Percentiles rank a stretch among this genome's conserved stretches.
These are phyloP conservation scores for Termitomyces sp. DNA, from an alignment of 768 basidiomycete species.

Conservation along the genomic window DNA sequence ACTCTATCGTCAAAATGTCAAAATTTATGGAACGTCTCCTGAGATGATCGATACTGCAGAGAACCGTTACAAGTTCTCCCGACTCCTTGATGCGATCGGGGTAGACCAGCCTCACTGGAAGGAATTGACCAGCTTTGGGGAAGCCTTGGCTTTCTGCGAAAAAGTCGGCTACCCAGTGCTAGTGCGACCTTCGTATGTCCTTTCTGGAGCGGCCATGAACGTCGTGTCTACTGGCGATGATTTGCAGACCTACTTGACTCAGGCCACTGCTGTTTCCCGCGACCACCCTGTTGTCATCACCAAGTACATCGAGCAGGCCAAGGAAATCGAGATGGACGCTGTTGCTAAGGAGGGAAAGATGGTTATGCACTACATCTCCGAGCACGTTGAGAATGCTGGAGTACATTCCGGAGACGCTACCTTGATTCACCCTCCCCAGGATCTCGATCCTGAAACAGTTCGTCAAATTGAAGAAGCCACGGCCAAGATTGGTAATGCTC, in stretches of 20 bases:
- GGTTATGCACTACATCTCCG: slow-evolving; percentile 99
- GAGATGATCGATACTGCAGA: slow-evolving; percentile 99
- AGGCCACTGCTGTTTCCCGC: slow-evolving; percentile 93
- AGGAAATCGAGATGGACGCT: slow-evolving; percentile 99
- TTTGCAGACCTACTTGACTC: slow-evolving; percentile 85
- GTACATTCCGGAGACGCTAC: slow-evolving; percentile 99
- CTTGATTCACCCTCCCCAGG: slow-evolving; percentile 96
- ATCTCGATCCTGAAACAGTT: slow-evolving; percentile 95
- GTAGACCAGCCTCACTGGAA: slow-evolving; percentile 98
- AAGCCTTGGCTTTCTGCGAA: slow-evolving; percentile 85
- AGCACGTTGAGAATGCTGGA: slow-evolving; percentile 98
- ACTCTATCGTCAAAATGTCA: slow-evolving; percentile 94
- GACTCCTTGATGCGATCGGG: slow-evolving; percentile 94
- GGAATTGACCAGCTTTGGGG: slow-evolving; percentile 87
- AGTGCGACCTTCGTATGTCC: slow-evolving; percentile 95
- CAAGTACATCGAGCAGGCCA: slow-evolving; percentile 99
- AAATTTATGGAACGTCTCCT: slow-evolving; percentile 97
- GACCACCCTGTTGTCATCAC: slow-evolving; percentile 98
- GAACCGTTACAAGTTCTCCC: slow-evolving; percentile 99
- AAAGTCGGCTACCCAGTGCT: slow-evolving; percentile 94
- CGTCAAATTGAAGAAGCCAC: slow-evolving; percentile 96
- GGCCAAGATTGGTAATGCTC: slow-evolving; percentile 93
- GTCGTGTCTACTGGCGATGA: slow-evolving; percentile 94
- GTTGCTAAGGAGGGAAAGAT: slow-evolving; percentile 96
- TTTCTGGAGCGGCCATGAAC: slow-evolving; percentile 99